phyloP scores from a whole-genome alignment of 2,329 filamentous ascomycete species.

The Trichoderma citrinoviride region DNA sequence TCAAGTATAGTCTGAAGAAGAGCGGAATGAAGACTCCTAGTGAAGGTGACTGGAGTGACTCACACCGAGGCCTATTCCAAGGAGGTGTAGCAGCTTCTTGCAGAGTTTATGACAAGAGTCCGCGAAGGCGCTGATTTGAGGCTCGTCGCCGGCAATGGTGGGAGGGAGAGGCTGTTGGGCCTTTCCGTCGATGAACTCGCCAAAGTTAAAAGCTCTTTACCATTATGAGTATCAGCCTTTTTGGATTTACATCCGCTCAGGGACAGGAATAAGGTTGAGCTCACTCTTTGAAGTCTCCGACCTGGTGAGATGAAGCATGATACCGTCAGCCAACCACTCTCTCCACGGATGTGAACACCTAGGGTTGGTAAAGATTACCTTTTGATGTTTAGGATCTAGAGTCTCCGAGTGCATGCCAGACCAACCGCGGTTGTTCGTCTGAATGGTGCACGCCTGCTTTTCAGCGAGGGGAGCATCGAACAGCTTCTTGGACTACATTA shows the following conservation, averaged over 20 bases:
- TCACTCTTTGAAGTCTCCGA: conserved; percentile 87
- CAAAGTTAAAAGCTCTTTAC: conserved; percentile 84
- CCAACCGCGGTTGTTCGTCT: conserved; percentile 84
- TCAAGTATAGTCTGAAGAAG: conserved; percentile 1
- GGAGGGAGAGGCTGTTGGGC: conserved; percentile 74
- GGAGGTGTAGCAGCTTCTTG: conserved; percentile 68
- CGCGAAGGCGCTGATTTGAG: conserved; percentile 64
- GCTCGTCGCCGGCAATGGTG: conserved; percentile 57
- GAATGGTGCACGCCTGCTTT: conserved; percentile 73
- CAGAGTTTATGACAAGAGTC: conserved; percentile 70
- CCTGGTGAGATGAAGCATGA: conserved; percentile 41
- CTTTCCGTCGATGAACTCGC: conserved; percentile 66
- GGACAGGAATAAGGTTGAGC: conserved; percentile 22
- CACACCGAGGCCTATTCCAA: conserved; percentile 74
- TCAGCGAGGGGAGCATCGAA: conserved; percentile 68
- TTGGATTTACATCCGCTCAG: not conserved
- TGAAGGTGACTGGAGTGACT: conserved; percentile 21
- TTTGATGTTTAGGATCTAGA: conserved; percentile 78
- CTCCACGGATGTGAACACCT: too few relatives aligned
- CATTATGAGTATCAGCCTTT: conserved; percentile 3
- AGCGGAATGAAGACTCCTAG: too few relatives aligned
- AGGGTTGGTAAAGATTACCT: conserved; percentile 46
- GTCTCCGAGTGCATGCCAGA: conserved; percentile 83
- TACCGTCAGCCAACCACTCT: not conserved
- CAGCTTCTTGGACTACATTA: conserved; percentile 60